Evolutionary conservation across 345 rosid species (phyloP), one percentile per base, ranked within the genome.

Genomic region (Arabis hirsuta): DNA sequence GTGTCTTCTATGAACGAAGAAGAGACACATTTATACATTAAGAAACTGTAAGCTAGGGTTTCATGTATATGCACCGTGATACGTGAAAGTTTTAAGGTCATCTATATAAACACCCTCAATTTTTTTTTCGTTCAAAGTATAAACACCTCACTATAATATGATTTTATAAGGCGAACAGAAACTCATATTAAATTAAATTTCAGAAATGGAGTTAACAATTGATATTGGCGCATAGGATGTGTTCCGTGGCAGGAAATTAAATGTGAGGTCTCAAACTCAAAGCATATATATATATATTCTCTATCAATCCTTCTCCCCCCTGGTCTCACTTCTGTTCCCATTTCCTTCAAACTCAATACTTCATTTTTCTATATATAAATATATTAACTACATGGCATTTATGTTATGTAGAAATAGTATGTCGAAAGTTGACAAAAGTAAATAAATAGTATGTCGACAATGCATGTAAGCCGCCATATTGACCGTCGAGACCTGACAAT

Each of bases 171-270:
- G 2, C 12, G 36, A 42, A 45, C 20, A 64, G n/a, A 55, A 36
- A 56, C 3, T 38, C 34, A 46, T 34, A 54, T 9, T 9, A 11
- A 3, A 13, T 31, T 9, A n/a, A 26, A 1, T 5, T 42, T 1
- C 0, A 4, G 5, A 50, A 12, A 51, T 2, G 13, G 34, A 12
- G 7, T 36, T 24, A 3, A 20, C 24, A 32, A 36, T 9, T 58
- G 36, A 9, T 13, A 67, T 53, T 68, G 79, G 71, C 79, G 79
- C 58, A 46, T 69, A 44, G 74, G 67, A 34, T 13, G 60, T 46
- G 65, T 69, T 45, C 58, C 70, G 79, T 69, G 57, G 59, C 74
- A 54, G 64, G 24, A 61, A 36, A 43, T 9, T 4, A 58, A 59
- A 42, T 39, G 29, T 13, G 46, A 48, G 45, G 38, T 66, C 46